Percentiles rank a stretch among this genome's conserved stretches.
Conservation (phyloP, 768 basidiomycete genomes). For the Dentipellis sp. region DNA sequence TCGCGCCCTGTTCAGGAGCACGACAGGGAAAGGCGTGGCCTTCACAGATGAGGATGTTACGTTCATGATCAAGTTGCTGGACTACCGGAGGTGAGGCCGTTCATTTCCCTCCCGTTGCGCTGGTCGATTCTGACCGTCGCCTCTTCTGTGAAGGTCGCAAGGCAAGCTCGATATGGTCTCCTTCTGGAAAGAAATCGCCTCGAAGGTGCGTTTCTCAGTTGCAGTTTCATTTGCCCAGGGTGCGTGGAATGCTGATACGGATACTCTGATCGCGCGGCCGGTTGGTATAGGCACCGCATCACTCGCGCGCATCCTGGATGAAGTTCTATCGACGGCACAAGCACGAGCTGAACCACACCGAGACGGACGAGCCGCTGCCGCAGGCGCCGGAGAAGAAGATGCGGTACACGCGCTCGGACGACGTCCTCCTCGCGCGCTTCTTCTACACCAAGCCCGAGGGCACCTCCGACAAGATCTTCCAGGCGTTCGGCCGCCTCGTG, state of each 20-base stretch:
- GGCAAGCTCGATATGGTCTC: constrained; percentile 64
- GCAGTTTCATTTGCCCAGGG: background rate
- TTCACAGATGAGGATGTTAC: constrained; percentile 79
- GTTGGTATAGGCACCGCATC: constrained; percentile 63
- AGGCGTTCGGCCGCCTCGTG: constrained; percentile 66
- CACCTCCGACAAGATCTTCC: constrained; percentile 79
- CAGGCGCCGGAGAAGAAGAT: constrained; percentile 80
- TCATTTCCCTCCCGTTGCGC: background rate
- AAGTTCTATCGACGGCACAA: constrained; percentile 87
- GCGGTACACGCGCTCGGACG: constrained; percentile 75
- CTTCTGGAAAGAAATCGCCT: constrained; percentile 73
- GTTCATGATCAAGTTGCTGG: constrained; percentile 69
- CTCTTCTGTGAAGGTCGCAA: constrained; percentile 32
- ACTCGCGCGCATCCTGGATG: constrained; percentile 91
- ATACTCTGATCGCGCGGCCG: background rate
- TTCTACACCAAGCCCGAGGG: constrained; percentile 69
- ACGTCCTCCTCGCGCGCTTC: constrained; percentile 68
- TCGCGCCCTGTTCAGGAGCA: constrained; percentile 69
- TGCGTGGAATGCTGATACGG: background rate
- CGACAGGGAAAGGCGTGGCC: constrained; percentile 84
- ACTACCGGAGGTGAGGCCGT: constrained; percentile 55
- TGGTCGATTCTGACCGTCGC: background rate
- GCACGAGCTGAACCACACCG: constrained; percentile 63
- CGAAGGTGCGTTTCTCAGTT: constrained; percentile 36
- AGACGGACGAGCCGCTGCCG: constrained; percentile 63